Base-by-base conservation (phyloP, 2,329 filamentous ascomycete species). In the Biscogniauxia mediterranea region DNA sequence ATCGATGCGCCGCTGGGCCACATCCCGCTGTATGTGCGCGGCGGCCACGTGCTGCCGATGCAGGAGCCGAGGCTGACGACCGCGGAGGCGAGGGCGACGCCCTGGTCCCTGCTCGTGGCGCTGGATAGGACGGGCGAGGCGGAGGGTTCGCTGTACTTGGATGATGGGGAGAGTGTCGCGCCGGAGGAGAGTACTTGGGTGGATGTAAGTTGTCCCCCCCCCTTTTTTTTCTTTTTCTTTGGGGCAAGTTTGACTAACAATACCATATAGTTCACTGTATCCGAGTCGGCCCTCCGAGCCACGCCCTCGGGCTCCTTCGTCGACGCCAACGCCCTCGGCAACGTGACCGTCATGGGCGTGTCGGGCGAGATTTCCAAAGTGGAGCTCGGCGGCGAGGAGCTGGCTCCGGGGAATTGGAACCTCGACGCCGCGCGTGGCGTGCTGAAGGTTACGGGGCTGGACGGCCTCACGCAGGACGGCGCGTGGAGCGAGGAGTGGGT, bases 21-120 rank as follows among this genome's bases (percentile, higher is more conserved):
- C 68, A 92, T 93, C 49, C 89, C 89, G 0, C 83, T 93, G 1
- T 90, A 83, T 68, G 73, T 93, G 19, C 84, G 89, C 13, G 90
- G 90, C 23, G 90, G 89, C 1, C 79, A 81, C 58, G 78, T 93
- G 1, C 71, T 93, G 0, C 88, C 90, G 0, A 81, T 85, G 62
- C 89, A 93, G 67, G 83, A 89, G 70, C 83, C 89, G 0, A 87
- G 82, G 0, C 78, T 89, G 75, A 92, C 89, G 1, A 92, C 89
- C 0, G 75, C 79, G 0, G 85, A 85, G 42, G 84, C 82, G 20
- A 81, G 89, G 42, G 78, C 80, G 55, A 90, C 85, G 54, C 82
- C 86, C 0, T 93, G 89, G 88, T 84, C 83, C 7, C 66, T 93
- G 50, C 77, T 92, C 9, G 83, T 85, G 0, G 87, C 89, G 2